These are phyloP conservation scores for Trematosphaeria pertusa DNA, from an alignment of 2,329 filamentous ascomycete genomes.

Conservation along the genomic window DNA sequence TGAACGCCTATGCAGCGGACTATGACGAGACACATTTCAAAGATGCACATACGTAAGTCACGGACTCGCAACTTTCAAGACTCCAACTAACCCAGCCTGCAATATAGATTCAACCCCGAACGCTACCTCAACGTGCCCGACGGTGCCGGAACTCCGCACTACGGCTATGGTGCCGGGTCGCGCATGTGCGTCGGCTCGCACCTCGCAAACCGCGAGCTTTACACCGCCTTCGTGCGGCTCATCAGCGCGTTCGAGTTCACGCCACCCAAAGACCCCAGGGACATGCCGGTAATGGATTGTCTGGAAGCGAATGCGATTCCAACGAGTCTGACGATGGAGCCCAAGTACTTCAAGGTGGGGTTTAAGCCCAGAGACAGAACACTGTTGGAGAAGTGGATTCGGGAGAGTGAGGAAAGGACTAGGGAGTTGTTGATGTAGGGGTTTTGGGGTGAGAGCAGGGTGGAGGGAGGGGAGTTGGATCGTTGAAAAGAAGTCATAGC, in stretches of 20 bases:
- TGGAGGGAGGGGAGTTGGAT: too few species aligned
- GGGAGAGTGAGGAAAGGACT: slow-evolving; percentile 56
- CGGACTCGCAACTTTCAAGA: too few species aligned
- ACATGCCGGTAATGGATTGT: slow-evolving; percentile 54
- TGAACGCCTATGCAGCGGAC: slow-evolving; percentile 78
- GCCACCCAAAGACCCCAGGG: slow-evolving; percentile 48
- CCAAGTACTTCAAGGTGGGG: slow-evolving; percentile 59
- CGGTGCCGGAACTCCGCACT: slow-evolving; percentile 56
- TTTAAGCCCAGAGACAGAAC: slow-evolving; percentile 52
- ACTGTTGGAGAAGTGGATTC: slow-evolving; percentile 55
- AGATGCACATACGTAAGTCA: slow-evolving; percentile 57
- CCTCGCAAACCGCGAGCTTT: slow-evolving; percentile 50
- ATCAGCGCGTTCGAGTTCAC: slow-evolving; percentile 57
- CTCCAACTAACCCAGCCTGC: too few species aligned
- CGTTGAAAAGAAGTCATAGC: too few species aligned
- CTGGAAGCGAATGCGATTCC: slow-evolving; percentile 56
- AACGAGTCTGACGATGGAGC: slow-evolving; percentile 58
- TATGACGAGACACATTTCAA: slow-evolving; percentile 75
- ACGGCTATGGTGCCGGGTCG: slow-evolving; percentile 56
- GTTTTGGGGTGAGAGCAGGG: too few species aligned
- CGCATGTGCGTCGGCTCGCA: slow-evolving; percentile 58
- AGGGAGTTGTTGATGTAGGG: slow-evolving; percentile 49
- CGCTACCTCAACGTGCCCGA: slow-evolving; percentile 65
- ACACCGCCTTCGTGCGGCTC: slow-evolving; percentile 57
- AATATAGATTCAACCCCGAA: slow-evolving; percentile 71